A percentile compares a stretch with the other conserved stretches of the same genome.
These are phyloP conservation scores for Jamesozyma jinghongensis DNA, from an alignment of 805 yeast genomes.

Conservation along the genomic window DNA sequence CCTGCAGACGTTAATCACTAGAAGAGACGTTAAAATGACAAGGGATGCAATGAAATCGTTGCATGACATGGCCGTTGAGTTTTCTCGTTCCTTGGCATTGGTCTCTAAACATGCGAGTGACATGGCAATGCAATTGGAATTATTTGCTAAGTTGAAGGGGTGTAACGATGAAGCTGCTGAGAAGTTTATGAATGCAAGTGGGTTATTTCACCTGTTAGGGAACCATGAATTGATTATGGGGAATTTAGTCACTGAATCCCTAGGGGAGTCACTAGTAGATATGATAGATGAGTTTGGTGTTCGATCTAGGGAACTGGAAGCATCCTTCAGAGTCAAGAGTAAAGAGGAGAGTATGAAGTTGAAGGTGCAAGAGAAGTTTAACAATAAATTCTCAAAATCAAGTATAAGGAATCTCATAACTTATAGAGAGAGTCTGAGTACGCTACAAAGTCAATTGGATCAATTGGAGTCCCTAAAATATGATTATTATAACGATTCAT, in stretches of 20 bases:
- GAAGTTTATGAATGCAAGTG: conserved; percentile 63
- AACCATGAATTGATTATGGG: conserved; percentile 70
- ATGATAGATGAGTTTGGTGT: conserved; percentile 38
- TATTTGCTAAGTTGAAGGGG: conserved; percentile 53
- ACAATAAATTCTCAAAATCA: conserved; percentile 47
- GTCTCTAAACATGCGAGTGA: conserved; percentile 52
- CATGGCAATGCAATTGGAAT: conserved; percentile 63
- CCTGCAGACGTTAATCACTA: conserved; percentile 50
- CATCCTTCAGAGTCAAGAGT: conserved; percentile 44
- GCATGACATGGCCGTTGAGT: conserved; percentile 41
- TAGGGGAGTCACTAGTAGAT: conserved; percentile 44
- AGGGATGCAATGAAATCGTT: conserved; percentile 40
- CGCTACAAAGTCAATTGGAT: conserved; percentile 65
- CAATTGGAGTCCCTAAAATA: conserved; percentile 69
- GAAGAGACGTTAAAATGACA: conserved; percentile 47
- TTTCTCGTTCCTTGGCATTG: conserved; percentile 31
- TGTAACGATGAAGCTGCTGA: conserved; percentile 46
- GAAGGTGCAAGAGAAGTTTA: conserved; percentile 52
- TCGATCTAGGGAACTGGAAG: conserved; percentile 41
- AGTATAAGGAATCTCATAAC: conserved; percentile 56
- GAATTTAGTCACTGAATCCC: conserved; percentile 42
- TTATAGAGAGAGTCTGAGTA: conserved; percentile 57
- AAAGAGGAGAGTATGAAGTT: conserved; percentile 44
- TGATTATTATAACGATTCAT: conserved; percentile 60
- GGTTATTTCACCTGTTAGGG: conserved; percentile 64